phyloP scores from a whole-genome alignment of 1,139 yeast species.

The Geotrichum candidum region DNA sequence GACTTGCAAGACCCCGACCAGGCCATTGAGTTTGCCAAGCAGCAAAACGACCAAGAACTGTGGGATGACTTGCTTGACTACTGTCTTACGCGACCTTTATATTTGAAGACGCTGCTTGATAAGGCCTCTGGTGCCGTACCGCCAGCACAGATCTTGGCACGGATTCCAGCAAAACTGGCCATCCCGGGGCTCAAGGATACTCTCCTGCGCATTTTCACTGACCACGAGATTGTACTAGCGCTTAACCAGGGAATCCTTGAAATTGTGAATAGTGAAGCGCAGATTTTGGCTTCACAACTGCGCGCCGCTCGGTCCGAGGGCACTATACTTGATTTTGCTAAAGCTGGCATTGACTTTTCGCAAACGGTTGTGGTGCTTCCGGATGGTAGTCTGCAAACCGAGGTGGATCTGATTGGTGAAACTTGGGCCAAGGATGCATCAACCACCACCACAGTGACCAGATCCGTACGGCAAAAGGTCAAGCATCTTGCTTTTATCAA shows the following conservation, averaged over 20 bases:
- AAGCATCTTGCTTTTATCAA: slow-evolving; percentile 34
- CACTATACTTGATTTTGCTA: slow-evolving; percentile 35
- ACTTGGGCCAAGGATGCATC: slow-evolving; percentile 16
- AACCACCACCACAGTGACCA: slow-evolving; percentile 21
- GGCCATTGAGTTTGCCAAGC: slow-evolving; percentile 77
- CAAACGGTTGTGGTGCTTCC: slow-evolving; percentile 21
- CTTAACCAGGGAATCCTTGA: slow-evolving; percentile 56
- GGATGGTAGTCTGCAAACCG: slow-evolving; percentile 26
- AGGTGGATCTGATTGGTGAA: slow-evolving; percentile 31
- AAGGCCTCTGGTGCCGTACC: slow-evolving; percentile 50
- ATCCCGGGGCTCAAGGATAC: slow-evolving; percentile 62
- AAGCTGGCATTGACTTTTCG: slow-evolving; percentile 21
- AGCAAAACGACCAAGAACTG: slow-evolving; percentile 63
- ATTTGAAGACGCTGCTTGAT: slow-evolving; percentile 68
- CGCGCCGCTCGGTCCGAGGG: slow-evolving; percentile 43
- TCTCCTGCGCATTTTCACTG: slow-evolving; percentile 56
- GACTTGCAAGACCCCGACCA: slow-evolving; percentile 69
- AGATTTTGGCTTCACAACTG: slow-evolving; percentile 39
- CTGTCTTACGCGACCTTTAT: slow-evolving; percentile 65
- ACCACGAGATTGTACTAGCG: slow-evolving; percentile 54
- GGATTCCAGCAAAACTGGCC: slow-evolving; percentile 56
- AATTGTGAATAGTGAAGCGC: slow-evolving; percentile 57
- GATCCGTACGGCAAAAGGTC: slow-evolving; percentile 30
- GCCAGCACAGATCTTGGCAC: slow-evolving; percentile 59
- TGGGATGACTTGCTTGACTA: slow-evolving; percentile 73